Evolutionary conservation across 2,329 filamentous ascomycete genomes (phyloP), one percentile per base, ranked within the genome.

Genomic region (Verticillium albo-atrum): DNA sequence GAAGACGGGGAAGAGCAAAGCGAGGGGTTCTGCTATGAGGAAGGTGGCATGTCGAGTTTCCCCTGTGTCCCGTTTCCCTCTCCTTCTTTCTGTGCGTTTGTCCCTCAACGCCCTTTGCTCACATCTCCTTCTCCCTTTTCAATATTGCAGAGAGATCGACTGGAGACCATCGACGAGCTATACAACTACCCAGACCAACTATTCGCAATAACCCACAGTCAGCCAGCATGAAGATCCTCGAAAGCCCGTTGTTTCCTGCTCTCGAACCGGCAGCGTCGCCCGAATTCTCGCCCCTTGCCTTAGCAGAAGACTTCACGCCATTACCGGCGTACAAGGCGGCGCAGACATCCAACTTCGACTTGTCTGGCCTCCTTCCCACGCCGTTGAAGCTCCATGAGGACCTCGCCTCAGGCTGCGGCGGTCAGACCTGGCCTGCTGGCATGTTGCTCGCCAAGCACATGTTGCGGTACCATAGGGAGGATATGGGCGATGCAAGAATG

Each of bases 341-440:
- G 20, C 79, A 79, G 54, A 82, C 80, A 55, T 79, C 77, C 17
- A 73, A 73, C 27, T 74, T 86, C 57, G 78, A 83, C 67, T 95
- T 98, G 69, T 88, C 90, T 63, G 89, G 90, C 42, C 82, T 95
- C 57, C 81, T 97, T 34, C 74, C 80, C 23, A 77, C 83, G 54
- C 87, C 90, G 12, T 81, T 98, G 62, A 81, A 84, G 61, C 84
- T 98, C 17, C 89, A 91, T 68, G 92, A 97, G 73, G 93, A 98
- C 74, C 82, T 97, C 54, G 86, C 85, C 60, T 86, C 90, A 63
- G 95, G 95, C 62, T 98, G 95, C 73, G 95, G 95, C 55, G 95
- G 95, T 2, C 91, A 96, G 75, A 82, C 96, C 12, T 98, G 95
- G 95, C 94, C 93, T 3, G 94, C 94, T 1, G 95, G 95, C 12